Conservation (phyloP, 495 filamentous ascomycete genomes). For the Aspergillus coremiiformis region DNA sequence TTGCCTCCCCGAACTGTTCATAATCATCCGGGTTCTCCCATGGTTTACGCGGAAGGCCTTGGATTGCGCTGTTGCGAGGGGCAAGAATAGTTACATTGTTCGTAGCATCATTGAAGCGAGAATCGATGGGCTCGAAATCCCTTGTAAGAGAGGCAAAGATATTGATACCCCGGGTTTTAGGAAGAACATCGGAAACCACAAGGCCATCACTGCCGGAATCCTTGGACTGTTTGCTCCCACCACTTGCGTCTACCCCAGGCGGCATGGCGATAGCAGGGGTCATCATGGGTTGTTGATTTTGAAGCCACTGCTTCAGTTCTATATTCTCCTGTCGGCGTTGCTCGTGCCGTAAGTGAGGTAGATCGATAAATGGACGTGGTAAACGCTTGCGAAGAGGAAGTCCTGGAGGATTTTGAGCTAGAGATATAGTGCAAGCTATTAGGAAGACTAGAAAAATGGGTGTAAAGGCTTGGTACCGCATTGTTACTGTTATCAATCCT, state of each 20-base stretch:
- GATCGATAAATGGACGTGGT: constrained; percentile 8
- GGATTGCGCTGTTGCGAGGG: constrained; percentile 74
- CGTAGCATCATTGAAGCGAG: constrained; percentile 59
- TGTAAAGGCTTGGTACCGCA: not conserved
- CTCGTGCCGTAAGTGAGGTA: constrained; percentile 11
- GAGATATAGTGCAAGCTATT: constrained; percentile 10
- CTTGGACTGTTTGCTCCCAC: constrained; percentile 11
- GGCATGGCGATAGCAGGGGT: constrained; percentile 33
- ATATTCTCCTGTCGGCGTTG: constrained; percentile 3
- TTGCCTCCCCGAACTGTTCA: constrained; percentile 51
- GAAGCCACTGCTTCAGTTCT: constrained; percentile 16
- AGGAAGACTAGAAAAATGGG: constrained; percentile 1
- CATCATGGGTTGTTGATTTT: constrained; percentile 29
- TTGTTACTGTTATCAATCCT: not conserved
- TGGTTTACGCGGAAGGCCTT: constrained; percentile 75
- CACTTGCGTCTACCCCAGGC: constrained; percentile 21
- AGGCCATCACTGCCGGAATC: constrained; percentile 23
- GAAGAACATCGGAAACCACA: constrained; percentile 80
- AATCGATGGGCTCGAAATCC: constrained; percentile 64
- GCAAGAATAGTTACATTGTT: constrained; percentile 86
- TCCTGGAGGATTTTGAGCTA: constrained; percentile 5
- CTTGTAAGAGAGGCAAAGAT: constrained; percentile 83
- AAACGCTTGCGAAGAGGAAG: constrained; percentile 16
- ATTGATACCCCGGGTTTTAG: constrained; percentile 70
- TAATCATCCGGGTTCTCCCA: constrained; percentile 92